These are phyloP conservation scores for Forsythia viridissima DNA, from an alignment of 257 asterid genomes.

Conservation along the genomic window DNA sequence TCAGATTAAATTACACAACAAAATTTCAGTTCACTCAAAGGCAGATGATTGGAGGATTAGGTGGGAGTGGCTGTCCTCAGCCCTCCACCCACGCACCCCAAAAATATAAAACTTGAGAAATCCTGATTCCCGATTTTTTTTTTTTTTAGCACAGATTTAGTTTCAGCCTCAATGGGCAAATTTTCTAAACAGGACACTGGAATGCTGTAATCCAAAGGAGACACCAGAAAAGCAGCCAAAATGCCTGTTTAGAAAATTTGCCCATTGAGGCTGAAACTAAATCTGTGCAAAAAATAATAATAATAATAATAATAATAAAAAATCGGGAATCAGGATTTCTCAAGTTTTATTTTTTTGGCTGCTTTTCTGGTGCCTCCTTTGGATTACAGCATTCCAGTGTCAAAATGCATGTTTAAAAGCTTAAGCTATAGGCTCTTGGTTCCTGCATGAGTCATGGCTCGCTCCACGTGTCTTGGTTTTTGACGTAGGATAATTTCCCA, in stretches of 20 bases:
- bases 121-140: neutral
- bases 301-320: no score
- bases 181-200: neutral
- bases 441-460: neutral
- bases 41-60: neutral
- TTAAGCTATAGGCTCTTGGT: neutral
- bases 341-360: no score
- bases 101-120: neutral
- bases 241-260: no score
- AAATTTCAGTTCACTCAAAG: neutral
- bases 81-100: neutral
- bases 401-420: no score
- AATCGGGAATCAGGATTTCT: neutral
- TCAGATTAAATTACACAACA: no score
- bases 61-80: no score
- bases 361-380: no score
- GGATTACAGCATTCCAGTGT: no score
- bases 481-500: neutral
- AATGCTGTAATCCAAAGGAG: neutral
- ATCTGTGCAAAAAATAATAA: no score
- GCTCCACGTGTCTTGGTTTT: neutral
- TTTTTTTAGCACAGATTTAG: no score
- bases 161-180: no score
- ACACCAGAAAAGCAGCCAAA: neutral
- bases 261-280: no score